A percentile compares a stretch with the other conserved stretches of the same genome.
Evolutionary conservation across 75 land plant species (phyloP).

Genomic region (Selaginella moellendorffii): DNA sequence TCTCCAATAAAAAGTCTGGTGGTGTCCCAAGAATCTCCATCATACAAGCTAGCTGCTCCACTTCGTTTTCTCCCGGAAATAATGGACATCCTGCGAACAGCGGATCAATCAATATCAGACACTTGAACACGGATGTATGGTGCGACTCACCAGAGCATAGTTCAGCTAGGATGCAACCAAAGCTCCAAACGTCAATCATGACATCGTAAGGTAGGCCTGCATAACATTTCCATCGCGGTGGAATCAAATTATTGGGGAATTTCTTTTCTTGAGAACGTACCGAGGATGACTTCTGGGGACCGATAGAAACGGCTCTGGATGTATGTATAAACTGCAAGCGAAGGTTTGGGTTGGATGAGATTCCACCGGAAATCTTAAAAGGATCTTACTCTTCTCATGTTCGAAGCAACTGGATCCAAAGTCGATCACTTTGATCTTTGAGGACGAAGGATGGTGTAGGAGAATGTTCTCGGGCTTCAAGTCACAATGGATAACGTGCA

Average conservation of each 20-base stretch:
- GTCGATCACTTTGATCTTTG: slow-evolving; percentile 29
- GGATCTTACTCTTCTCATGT: slow-evolving; percentile 25
- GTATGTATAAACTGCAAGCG: slow-evolving; percentile 26
- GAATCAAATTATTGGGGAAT: not conserved
- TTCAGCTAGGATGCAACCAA: slow-evolving; percentile 33
- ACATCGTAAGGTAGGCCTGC: slow-evolving; percentile 27
- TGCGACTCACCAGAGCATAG: slow-evolving; percentile 18
- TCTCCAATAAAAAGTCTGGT: slow-evolving; percentile 16
- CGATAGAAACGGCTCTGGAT: slow-evolving; percentile 32
- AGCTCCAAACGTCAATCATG: slow-evolving; percentile 37
- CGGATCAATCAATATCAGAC: not conserved
- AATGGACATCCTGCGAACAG: slow-evolving; percentile 20
- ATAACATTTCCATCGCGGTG: not conserved
- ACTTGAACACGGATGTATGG: not conserved
- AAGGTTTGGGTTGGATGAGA: not conserved
- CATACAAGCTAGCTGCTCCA: slow-evolving; percentile 28
- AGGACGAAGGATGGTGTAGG: slow-evolving; percentile 25
- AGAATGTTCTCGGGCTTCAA: slow-evolving; percentile 35
- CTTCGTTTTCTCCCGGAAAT: slow-evolving; percentile 33
- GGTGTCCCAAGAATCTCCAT: slow-evolving; percentile 29
- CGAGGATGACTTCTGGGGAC: slow-evolving; percentile 32
- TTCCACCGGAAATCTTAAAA: not conserved
- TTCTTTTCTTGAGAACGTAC: slow-evolving; percentile 11
- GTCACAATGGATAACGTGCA: slow-evolving; percentile 25
- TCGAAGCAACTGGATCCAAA: slow-evolving; percentile 33